Evolutionary conservation across 495 filamentous ascomycete species (phyloP), one percentile per base, ranked within the genome.

Genomic region (Aspergillus cristatus): DNA sequence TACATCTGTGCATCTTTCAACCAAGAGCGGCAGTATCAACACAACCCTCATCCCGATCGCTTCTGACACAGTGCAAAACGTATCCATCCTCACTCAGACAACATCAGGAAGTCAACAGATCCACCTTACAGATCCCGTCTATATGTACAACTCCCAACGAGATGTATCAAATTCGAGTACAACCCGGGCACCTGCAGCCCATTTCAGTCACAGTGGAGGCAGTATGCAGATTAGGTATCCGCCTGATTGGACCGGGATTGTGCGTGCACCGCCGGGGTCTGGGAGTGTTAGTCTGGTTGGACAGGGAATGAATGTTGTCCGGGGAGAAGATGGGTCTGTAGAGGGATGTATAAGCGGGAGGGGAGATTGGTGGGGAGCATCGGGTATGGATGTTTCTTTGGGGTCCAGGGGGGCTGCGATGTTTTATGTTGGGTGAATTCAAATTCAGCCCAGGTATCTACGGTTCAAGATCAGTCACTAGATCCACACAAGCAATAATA

Each of bases 371-470:
- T 42, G 46, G 8, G 43, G 38, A 15, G 31, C 22, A 7, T 42
- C 37, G 7, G 38, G 35, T 40, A 49, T 49, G 46, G 25, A 44
- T 28, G 46, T 49, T 17, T 28, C 18, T 11, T 26, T 48, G 26
- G 31, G 24, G 36, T 28, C 32, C 7, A 14, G 16, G 24, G 35
- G 24, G 2, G 13, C 20, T 28, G 28, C 43, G 14, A n/a, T 36
- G 12, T 48, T 48, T 30, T 26, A 15, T 34, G 36, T 31, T 31
- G 28, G 28, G 3, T 38, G 28, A 30, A 3, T 30, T 30, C n/a
- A n/a, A n/a, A n/a, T n/a, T n/a, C n/a, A n/a, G n/a, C n/a, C n/a
- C n/a, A n/a, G n/a, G n/a, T n/a, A n/a, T n/a, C n/a, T n/a, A n/a
- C n/a, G n/a, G n/a, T n/a, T n/a, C n/a, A n/a, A n/a, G n/a, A n/a